Evolutionary conservation across 2,329 filamentous ascomycete genomes (phyloP), one percentile per base, ranked within the genome.

Genomic region (Diaporthe sp.): DNA sequence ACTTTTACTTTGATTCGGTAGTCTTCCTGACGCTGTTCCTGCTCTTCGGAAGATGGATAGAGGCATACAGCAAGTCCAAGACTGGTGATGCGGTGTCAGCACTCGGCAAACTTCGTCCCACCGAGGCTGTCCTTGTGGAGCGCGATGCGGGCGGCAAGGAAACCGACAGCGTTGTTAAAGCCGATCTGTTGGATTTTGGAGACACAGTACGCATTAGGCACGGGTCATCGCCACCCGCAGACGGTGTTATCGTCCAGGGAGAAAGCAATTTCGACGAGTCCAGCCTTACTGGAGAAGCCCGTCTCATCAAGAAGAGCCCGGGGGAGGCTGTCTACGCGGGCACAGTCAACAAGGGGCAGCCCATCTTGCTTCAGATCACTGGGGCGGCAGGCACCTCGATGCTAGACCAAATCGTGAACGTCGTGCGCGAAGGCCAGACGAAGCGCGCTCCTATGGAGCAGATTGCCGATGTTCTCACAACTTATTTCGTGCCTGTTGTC

Each of bases 1-100:
- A 89, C 70, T 91, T 93, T 25, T 98, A 98, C 83, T 98, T 98
- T 81, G 96, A 98, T 82, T 95, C 95, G 0, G 96, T 98, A 1
- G 94, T 98, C 3, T 98, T 98, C 77, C 83, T 98, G 74, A 98
- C 96, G 0, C 88, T 98, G 77, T 98, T 98, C 82, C 89, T 98
- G 31, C 91, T 98, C 1, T 83, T 89, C 44, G 92, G 93, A 1
- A 88, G 93, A n/a, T 89, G 94, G 65, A 91, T 96, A 17, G 96
- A 98, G 85, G 93, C 94, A 1, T 97, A 97, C 85, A 98, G 94
- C 88, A 98, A 98, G 84, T 93, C 95, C 0, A 96, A 94, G 80
- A 95, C 96, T 0, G 95, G 95, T 1, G 94, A 97, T 82, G 96
- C 96, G 0, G 93, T 98, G 2, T 92, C 94, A 46, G 92, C 94